phyloP scores from a whole-genome alignment of 2,329 filamentous ascomycete species.

The Sarocladium strictum region DNA sequence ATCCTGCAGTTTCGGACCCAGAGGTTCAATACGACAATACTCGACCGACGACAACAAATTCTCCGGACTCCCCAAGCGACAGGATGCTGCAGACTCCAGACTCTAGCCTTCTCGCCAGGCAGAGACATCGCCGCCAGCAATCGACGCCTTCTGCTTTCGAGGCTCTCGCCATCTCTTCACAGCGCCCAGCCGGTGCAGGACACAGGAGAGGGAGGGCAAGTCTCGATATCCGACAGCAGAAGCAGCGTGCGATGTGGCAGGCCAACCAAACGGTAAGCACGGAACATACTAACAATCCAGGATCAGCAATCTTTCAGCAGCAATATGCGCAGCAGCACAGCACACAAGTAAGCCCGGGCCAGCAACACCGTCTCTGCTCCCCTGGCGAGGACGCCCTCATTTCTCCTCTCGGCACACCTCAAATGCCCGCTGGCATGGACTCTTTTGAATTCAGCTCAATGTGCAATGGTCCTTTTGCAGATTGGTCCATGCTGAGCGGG shows the following conservation, averaged over 20 bases:
- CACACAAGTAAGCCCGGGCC: conserved; percentile 70
- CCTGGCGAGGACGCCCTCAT: conserved; percentile 50
- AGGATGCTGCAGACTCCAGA: conserved; percentile 75
- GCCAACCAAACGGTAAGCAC: conserved; percentile 41
- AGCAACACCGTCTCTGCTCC: conserved; percentile 24
- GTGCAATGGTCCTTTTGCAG: neutral
- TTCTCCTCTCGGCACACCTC: conserved; percentile 50
- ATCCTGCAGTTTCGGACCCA: conserved; percentile 35
- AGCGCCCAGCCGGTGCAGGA: conserved; percentile 41
- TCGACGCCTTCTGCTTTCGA: conserved; percentile 79
- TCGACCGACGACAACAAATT: conserved; percentile 43
- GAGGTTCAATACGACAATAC: conserved; percentile 45
- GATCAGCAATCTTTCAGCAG: conserved; percentile 55
- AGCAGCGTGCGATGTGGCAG: conserved; percentile 20
- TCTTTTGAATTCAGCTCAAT: conserved; percentile 31
- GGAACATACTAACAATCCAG: conserved; percentile 45
- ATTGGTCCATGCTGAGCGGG: conserved; percentile 7
- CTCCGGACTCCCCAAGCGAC: conserved; percentile 66
- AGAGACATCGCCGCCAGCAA: conserved; percentile 72
- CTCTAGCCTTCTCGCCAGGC: conserved; percentile 60
- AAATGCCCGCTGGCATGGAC: conserved; percentile 36
- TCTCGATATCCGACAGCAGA: conserved; percentile 62
- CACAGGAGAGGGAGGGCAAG: conserved; percentile 73
- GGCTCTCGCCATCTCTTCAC: conserved; percentile 57
- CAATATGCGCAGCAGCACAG: conserved; percentile 88